Evolutionary conservation across 2,329 filamentous ascomycete genomes (phyloP), one percentile per base, ranked within the genome.

Genomic region (Chaetomiaceae sp.): DNA sequence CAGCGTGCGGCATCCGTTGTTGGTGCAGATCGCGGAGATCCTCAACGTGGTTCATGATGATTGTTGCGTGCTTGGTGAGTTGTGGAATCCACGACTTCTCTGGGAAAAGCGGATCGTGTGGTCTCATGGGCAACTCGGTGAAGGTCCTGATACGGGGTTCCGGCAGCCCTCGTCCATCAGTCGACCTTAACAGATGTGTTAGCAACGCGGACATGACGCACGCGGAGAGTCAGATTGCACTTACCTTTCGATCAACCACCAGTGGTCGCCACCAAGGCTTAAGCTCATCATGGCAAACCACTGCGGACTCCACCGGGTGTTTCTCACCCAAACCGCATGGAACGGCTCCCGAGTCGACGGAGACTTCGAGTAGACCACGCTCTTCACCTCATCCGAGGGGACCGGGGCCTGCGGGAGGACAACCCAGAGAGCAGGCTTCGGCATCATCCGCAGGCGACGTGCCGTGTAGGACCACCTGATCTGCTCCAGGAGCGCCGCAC

Each of bases 231-330:
- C 8, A 14, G 1, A 15, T 40, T 14, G 37, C 27, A 74, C 79
- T 71, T 72, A 84, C 78, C 82, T 68, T 68, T 86, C 79, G 50
- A 89, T 74, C 55, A 91, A 73, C 83, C 86, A 91, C 88, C 89
- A 95, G 57, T 79, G 79, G 65, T 94, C 88, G 49, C 89, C 88
- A 63, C 79, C 77, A 64, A 88, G 76, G 65, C 85, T 84, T 66
- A 90, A 78, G 48, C 83, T 83, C 42, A 87, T 78, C 59, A 85
- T 84, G 36, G 95, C 72, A 58, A 85, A 82, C 88, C 89, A 96
- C 48, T 80, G 74, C 14, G 79, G 66, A 9, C 77, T 77, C 89
- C 91, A 95, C n/a, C 81, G 83, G 54, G 75, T 75, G 62, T 84
- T 85, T 63, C 79, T 82, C 58, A 95, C 84, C 72, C 91, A 88